A percentile compares a stretch with the other conserved stretches of the same genome.
phyloP scores from a whole-genome alignment of 1,284 basidiomycete species.

The Agaricales sp. region DNA sequence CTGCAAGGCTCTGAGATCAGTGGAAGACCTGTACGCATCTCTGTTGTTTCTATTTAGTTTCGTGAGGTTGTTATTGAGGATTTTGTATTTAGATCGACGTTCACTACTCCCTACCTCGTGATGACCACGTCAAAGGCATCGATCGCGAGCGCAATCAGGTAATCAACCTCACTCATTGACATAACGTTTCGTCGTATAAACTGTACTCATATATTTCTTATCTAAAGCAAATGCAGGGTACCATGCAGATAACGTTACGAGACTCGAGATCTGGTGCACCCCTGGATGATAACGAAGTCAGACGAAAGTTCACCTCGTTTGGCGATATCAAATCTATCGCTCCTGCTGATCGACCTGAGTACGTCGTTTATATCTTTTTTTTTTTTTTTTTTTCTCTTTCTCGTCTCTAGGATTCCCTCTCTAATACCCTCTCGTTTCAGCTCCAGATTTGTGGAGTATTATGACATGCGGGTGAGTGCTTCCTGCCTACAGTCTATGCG shows the following conservation, averaged over 20 bases:
- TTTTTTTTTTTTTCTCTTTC: background rate
- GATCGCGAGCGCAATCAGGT: slow-evolving; percentile 88
- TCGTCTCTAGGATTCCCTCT: slow-evolving; percentile 6
- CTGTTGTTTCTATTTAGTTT: too few species aligned
- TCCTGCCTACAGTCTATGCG: background rate
- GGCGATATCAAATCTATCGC: slow-evolving; percentile 84
- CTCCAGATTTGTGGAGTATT: slow-evolving; percentile 82
- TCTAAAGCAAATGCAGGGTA: slow-evolving; percentile 71
- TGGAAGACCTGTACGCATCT: slow-evolving; percentile 74
- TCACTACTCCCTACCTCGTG: slow-evolving; percentile 91
- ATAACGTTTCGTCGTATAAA: background rate
- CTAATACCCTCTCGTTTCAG: slow-evolving; percentile 25
- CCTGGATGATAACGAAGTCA: slow-evolving; percentile 78
- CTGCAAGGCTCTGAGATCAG: slow-evolving; percentile 81
- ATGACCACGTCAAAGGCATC: slow-evolving; percentile 66
- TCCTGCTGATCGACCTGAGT: slow-evolving; percentile 66
- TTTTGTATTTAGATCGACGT: slow-evolving; percentile 77
- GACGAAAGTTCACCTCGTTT: slow-evolving; percentile 74
- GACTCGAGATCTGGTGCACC: slow-evolving; percentile 55
- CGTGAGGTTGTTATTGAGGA: too few species aligned
- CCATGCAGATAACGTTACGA: slow-evolving; percentile 69
- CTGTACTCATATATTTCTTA: slow-evolving; percentile 6
- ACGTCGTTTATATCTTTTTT: too few species aligned
- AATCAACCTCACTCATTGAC: slow-evolving; percentile 14
- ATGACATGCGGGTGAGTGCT: slow-evolving; percentile 65